Evolutionary conservation across 2,329 filamentous ascomycete species (phyloP).

Genomic region (Penicillium fuscoglaucum): DNA sequence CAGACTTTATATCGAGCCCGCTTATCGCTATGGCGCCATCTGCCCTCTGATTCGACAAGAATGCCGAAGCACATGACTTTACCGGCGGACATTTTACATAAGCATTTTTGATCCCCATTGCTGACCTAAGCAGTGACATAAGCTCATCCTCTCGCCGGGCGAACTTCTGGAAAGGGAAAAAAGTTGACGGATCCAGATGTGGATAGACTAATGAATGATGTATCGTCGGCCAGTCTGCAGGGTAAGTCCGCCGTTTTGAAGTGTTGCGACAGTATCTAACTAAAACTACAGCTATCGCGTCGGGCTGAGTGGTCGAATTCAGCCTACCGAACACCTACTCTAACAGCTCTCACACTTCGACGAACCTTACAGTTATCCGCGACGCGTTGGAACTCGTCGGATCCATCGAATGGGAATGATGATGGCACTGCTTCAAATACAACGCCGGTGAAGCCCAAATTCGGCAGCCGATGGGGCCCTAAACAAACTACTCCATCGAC

Average conservation of each 20-base stretch:
- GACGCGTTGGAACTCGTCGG: conserved; percentile 29
- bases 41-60: conserved; percentile 33
- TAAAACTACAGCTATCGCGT: conserved; percentile 36
- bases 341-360: conserved; percentile 25
- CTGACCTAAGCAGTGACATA: conserved; percentile 16
- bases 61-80: conserved; percentile 36
- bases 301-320: conserved; percentile 43
- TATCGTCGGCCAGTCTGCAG: conserved; percentile 36
- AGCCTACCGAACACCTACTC: conserved; percentile 28
- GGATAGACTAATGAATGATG: conserved; percentile 30
- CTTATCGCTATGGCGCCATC: conserved; percentile 27
- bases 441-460: conserved; percentile 26
- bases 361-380: conserved; percentile 39
- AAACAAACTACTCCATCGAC: conserved; percentile 22
- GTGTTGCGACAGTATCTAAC: neutral
- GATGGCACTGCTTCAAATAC: conserved; percentile 19
- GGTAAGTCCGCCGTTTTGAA: conserved; percentile 22
- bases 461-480: conserved; percentile 29
- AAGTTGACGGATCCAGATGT: conserved; percentile 21
- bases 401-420: conserved; percentile 23
- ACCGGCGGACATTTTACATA: conserved; percentile 19
- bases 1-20: conserved; percentile 13
- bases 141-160: conserved; percentile 6
- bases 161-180: conserved; percentile 19
- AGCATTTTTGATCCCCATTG: neutral